These are phyloP conservation scores for Rhipidocladum racemiflorum DNA, from an alignment of 176 grass and related monocot genomes.

Conservation along the genomic window DNA sequence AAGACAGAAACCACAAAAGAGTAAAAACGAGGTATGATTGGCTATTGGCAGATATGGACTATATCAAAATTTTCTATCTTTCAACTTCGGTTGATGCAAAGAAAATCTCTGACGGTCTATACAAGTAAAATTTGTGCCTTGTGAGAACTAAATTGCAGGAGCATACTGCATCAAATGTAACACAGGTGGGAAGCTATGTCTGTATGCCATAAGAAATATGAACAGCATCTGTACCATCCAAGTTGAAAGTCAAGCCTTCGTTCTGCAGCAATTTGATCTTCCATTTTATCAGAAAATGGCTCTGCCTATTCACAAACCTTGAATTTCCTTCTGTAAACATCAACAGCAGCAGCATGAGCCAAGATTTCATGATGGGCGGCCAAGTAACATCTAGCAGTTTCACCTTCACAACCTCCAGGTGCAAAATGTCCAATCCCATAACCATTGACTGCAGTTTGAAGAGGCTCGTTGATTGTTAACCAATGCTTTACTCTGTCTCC, in stretches of 20 bases:
- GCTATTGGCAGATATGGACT: background rate
- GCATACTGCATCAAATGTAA: background rate
- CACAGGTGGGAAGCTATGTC: background rate
- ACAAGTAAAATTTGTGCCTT: background rate
- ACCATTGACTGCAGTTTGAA: conserved; percentile 90
- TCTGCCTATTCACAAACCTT: conserved; percentile 99
- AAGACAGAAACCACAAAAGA: background rate
- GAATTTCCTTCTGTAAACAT: conserved; percentile 87
- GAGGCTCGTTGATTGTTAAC: conserved; percentile 96
- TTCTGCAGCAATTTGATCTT: conserved; percentile 74
- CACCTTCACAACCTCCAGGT: conserved; percentile 64
- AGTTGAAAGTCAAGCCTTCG: conserved; percentile 90
- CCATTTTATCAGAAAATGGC: conserved; percentile 65
- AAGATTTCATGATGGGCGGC: conserved; percentile 86
- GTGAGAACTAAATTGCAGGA: background rate
- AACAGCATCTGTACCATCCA: conserved; percentile 64
- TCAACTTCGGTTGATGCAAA: background rate
- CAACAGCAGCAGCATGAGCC: conserved; percentile 81
- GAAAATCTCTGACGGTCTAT: background rate
- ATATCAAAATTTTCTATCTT: background rate
- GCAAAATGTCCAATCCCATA: conserved; percentile 87
- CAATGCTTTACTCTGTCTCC: conserved; percentile 97
- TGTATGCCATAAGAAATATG: background rate
- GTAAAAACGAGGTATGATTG: background rate
- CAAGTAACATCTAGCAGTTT: conserved; percentile 58